phyloP scores from a whole-genome alignment of 2,329 filamentous ascomycete genomes.

The Hymenoscyphus albidus region DNA sequence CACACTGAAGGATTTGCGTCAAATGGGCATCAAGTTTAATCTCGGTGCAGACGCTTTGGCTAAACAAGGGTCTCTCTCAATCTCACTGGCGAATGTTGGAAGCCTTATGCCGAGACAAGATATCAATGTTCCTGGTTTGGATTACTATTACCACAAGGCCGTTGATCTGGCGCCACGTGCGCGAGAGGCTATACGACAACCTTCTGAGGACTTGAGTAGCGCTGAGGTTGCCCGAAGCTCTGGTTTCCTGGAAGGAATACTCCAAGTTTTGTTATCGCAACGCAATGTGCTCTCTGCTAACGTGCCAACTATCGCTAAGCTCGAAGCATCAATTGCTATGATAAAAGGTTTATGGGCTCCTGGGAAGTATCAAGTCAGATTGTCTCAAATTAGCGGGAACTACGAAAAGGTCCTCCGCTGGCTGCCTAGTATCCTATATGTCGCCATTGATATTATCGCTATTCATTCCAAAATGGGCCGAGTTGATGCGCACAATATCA shows the following conservation, averaged over 20 bases:
- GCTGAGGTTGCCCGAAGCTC: slow-evolving; percentile 76
- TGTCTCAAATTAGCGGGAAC: slow-evolving; percentile 18
- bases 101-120: slow-evolving; percentile 33
- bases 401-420: slow-evolving; percentile 45
- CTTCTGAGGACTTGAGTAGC: slow-evolving; percentile 79
- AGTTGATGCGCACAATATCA: slow-evolving; percentile 43
- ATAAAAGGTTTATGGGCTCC: slow-evolving; percentile 42
- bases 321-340: slow-evolving; percentile 28
- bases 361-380: slow-evolving; percentile 22
- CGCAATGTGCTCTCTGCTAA: slow-evolving; percentile 38
- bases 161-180: slow-evolving; percentile 69
- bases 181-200: slow-evolving; percentile 63
- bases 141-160: slow-evolving; percentile 76
- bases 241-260: slow-evolving; percentile 81
- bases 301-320: slow-evolving; percentile 13
- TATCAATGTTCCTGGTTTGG: slow-evolving; percentile 42
- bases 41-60: slow-evolving; percentile 68
- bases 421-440: slow-evolving; percentile 65
- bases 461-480: slow-evolving; percentile 63
- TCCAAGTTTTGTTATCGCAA: slow-evolving; percentile 63
- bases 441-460: slow-evolving; percentile 58
- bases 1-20: slow-evolving; percentile 73
- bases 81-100: slow-evolving; percentile 60
- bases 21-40: slow-evolving; percentile 88
- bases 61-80: slow-evolving; percentile 67